phyloP scores from a whole-genome alignment of 2,329 filamentous ascomycete species.

The Fusarium heterosporum region DNA sequence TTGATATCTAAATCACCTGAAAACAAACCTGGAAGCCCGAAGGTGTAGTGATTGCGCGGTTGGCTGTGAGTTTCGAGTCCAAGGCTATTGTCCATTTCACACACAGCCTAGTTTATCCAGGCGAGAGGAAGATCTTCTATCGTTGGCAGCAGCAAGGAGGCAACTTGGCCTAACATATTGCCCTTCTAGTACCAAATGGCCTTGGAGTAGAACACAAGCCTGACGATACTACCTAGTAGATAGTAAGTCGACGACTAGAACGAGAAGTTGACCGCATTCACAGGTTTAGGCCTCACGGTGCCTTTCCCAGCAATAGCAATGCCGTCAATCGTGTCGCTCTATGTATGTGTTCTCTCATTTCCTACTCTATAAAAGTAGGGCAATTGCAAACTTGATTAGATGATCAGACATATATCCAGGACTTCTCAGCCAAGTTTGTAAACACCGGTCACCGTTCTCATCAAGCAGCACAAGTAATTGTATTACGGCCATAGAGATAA shows the following conservation, averaged over 20 bases:
- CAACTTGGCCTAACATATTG: constrained; percentile 72
- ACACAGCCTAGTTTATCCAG: too few species aligned
- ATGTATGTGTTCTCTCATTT: too few species aligned
- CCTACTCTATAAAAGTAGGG: constrained; percentile 41
- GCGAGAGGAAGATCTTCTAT: constrained; percentile 45
- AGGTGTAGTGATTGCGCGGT: neutral
- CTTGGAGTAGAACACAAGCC: constrained; percentile 65
- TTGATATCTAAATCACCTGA: neutral
- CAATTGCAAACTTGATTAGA: constrained; percentile 70
- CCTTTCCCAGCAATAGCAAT: constrained; percentile 67
- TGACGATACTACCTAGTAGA: too few species aligned
- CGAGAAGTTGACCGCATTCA: constrained; percentile 61
- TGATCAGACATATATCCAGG: constrained; percentile 68
- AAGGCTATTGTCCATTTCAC: too few species aligned
- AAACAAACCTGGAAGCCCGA: neutral
- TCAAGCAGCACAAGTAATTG: neutral
- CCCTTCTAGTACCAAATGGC: constrained; percentile 58
- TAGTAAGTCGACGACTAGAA: constrained; percentile 54
- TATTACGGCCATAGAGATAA: neutral
- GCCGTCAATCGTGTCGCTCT: constrained; percentile 59
- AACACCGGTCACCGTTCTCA: too few species aligned
- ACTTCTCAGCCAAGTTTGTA: neutral
- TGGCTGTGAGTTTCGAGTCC: neutral
- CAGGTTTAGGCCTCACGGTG: constrained; percentile 62
- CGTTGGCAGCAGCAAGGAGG: constrained; percentile 67